Percentiles rank a stretch among this genome's conserved stretches.
These are phyloP conservation scores for Citeromyces hawaiiensis DNA, from an alignment of 1,139 yeast species.

Conservation along the genomic window DNA sequence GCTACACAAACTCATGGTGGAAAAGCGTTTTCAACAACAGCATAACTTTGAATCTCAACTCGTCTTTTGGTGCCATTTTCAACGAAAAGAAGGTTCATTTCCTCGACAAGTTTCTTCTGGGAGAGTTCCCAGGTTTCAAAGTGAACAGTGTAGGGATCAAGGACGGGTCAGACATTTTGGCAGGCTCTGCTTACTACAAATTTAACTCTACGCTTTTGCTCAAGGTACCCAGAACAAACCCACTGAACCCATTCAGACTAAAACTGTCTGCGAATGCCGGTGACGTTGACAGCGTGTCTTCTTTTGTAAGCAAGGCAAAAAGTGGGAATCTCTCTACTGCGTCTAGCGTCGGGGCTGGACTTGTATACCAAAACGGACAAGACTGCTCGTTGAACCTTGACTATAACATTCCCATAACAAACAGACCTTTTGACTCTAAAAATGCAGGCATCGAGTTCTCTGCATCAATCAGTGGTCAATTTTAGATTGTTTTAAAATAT, in stretches of 20 bases:
- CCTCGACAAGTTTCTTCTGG: conserved; percentile 39
- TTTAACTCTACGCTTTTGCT: conserved; percentile 22
- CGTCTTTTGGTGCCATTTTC: conserved; percentile 22
- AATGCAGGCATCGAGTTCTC: conserved; percentile 35
- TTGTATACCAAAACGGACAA: conserved; percentile 28
- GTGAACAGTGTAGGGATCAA: conserved; percentile 19
- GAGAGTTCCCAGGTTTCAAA: conserved; percentile 27
- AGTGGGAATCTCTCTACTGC: conserved; percentile 1
- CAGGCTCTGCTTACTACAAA: conserved; percentile 29
- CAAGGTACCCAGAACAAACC: conserved; percentile 20
- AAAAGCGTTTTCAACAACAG: conserved; percentile 22
- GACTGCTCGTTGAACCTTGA: conserved; percentile 36
- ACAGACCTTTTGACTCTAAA: conserved; percentile 10
- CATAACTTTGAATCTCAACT: conserved; percentile 23
- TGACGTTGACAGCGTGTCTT: conserved; percentile 6
- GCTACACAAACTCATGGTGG: conserved; percentile 8
- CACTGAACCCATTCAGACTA: conserved; percentile 22
- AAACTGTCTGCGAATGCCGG: conserved; percentile 21
- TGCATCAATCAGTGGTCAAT: conserved; percentile 22
- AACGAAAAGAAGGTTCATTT: conserved; percentile 16
- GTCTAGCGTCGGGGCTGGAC: conserved; percentile 11
- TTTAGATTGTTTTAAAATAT: background rate
- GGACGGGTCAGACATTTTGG: conserved; percentile 17
- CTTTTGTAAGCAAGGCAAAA: background rate
- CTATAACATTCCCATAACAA: conserved; percentile 23